phyloP scores from a whole-genome alignment of 2,329 filamentous ascomycete genomes.

The Ambrosiella beaveri region DNA sequence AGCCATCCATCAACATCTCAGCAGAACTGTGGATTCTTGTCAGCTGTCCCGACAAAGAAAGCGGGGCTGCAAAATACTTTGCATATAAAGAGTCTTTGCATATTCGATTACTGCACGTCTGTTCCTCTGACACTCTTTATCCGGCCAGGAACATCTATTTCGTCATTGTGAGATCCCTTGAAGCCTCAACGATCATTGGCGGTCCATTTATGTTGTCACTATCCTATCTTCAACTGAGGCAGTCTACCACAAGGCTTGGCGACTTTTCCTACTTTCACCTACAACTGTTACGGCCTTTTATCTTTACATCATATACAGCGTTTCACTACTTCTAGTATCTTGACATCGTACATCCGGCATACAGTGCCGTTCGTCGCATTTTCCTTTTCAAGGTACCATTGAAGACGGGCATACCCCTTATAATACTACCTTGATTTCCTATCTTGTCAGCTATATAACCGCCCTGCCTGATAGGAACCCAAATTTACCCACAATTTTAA shows the following conservation, averaged over 20 bases:
- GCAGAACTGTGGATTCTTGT: no score
- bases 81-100: no score
- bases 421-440: background rate
- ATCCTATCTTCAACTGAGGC: background rate
- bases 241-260: background rate
- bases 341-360: no score
- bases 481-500: background rate
- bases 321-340: background rate
- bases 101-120: no score
- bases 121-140: no score
- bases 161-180: background rate
- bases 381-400: background rate
- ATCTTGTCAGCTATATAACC: background rate
- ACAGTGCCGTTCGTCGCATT: background rate
- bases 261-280: background rate
- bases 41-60: no score
- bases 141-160: no score
- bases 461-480: background rate
- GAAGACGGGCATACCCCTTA: background rate
- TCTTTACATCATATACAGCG: background rate
- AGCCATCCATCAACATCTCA: no score
- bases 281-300: background rate
- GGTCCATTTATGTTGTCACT: no score
- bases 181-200: background rate
- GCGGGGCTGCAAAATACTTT: no score